These are phyloP conservation scores for Circinella minor DNA, from an alignment of 371 early-diverging fungal genomes.

Conservation along the genomic window DNA sequence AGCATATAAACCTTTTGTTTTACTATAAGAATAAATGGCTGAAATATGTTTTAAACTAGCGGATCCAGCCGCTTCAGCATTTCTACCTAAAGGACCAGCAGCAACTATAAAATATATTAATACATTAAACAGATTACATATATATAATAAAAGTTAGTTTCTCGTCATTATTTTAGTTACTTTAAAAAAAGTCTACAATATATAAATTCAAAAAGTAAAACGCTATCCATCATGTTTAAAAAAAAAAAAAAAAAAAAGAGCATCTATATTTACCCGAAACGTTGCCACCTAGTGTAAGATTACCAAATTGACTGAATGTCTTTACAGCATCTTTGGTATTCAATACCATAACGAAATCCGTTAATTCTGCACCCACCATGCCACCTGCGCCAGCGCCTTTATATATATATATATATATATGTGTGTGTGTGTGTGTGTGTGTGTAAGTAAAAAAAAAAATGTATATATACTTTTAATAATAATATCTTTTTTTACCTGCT, in stretches of 20 bases:
- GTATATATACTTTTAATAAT: too few species aligned
- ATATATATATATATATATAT: too few species aligned
- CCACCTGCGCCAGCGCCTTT: slow-evolving; percentile 67
- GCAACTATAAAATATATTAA: slow-evolving; percentile 60
- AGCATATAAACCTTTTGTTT: slow-evolving; percentile 91
- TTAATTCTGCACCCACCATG: slow-evolving; percentile 80
- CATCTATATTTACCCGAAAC: slow-evolving; percentile 46
- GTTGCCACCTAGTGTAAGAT: slow-evolving; percentile 90
- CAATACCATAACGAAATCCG: slow-evolving; percentile 91
- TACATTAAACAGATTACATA: too few species aligned
- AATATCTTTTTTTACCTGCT: slow-evolving; percentile 35
- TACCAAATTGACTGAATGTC: slow-evolving; percentile 90
- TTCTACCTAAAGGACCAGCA: slow-evolving; percentile 92
- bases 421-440: too few species aligned
- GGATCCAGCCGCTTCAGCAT: slow-evolving; percentile 89
- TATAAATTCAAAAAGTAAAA: too few species aligned
- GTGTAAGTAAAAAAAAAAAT: too few species aligned
- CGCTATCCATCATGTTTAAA: too few species aligned
- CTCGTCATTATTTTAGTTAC: not conserved
- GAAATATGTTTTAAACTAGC: slow-evolving; percentile 79
- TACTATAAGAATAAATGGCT: slow-evolving; percentile 91
- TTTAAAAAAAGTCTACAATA: not conserved
- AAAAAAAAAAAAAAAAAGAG: too few species aligned
- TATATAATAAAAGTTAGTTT: not conserved
- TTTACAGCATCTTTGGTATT: slow-evolving; percentile 88